Conservation (phyloP, 371 early-diverging fungal species). For the Mortierella sp. region DNA sequence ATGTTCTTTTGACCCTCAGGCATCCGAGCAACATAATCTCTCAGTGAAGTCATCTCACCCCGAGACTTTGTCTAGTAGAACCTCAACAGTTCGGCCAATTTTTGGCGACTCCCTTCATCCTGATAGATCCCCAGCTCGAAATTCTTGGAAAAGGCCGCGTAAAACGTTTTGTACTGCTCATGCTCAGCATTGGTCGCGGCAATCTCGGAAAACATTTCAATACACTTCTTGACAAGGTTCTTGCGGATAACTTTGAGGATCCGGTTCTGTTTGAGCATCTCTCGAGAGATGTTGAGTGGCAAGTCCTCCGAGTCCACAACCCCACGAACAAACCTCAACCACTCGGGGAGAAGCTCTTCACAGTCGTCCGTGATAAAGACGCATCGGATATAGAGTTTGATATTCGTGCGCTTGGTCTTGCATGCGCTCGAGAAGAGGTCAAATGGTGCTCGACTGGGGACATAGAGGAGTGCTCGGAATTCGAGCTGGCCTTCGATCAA, state of each 20-base stretch:
- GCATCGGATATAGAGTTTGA: slow-evolving; percentile 96
- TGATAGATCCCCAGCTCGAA: slow-evolving; percentile 96
- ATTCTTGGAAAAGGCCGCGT: slow-evolving; percentile 94
- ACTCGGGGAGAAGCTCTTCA: slow-evolving; percentile 96
- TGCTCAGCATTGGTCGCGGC: slow-evolving; percentile 85
- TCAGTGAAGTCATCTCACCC: slow-evolving; percentile 90
- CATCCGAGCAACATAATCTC: slow-evolving; percentile 94
- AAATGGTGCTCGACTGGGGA: slow-evolving; percentile 92
- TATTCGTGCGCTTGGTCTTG: slow-evolving; percentile 94
- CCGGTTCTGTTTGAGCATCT: slow-evolving; percentile 96
- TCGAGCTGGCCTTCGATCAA: slow-evolving; percentile 95
- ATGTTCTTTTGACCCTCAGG: slow-evolving; percentile 87
- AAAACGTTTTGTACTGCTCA: slow-evolving; percentile 94
- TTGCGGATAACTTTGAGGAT: slow-evolving; percentile 95
- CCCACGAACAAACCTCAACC: slow-evolving; percentile 89
- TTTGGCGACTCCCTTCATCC: slow-evolving; percentile 87
- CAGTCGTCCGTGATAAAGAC: slow-evolving; percentile 98
- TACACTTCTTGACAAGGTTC: slow-evolving; percentile 93
- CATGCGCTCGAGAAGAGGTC: slow-evolving; percentile 84
- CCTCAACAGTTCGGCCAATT: slow-evolving; percentile 91
- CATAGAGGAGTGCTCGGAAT: slow-evolving; percentile 93
- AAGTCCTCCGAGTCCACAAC: slow-evolving; percentile 97
- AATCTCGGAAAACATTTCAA: slow-evolving; percentile 93
- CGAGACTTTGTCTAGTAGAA: slow-evolving; percentile 95
- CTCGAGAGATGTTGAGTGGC: slow-evolving; percentile 97